phyloP scores from a whole-genome alignment of 306 rosid species.

The Mimosa pudica region DNA sequence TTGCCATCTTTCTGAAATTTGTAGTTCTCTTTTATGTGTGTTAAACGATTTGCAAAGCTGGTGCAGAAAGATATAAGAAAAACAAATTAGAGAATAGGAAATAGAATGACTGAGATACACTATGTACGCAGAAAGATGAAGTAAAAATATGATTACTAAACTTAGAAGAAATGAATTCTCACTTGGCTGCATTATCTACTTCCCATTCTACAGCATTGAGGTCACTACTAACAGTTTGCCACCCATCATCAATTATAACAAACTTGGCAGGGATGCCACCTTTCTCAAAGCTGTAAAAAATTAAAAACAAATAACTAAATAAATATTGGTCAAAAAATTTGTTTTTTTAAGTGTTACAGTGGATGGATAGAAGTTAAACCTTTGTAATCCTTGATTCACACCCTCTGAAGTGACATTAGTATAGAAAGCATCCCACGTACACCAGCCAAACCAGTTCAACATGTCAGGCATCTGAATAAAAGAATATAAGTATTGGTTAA shows the following conservation, averaged over 20 bases:
- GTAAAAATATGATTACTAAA: neutral
- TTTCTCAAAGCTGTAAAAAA: conserved; percentile 48
- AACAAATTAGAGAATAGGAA: neutral
- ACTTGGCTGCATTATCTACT: conserved; percentile 71
- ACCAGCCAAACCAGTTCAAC: conserved; percentile 80
- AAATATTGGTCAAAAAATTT: neutral
- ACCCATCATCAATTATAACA: conserved; percentile 73
- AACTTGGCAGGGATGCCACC: conserved; percentile 69
- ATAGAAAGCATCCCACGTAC: conserved; percentile 82
- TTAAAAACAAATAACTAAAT: neutral
- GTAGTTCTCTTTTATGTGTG: conserved; percentile 63
- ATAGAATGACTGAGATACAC: neutral
- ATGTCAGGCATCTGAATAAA: conserved; percentile 55
- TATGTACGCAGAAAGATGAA: neutral
- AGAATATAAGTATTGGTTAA: neutral
- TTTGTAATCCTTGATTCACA: conserved; percentile 60
- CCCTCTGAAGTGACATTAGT: conserved; percentile 77
- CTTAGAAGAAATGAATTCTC: conserved; percentile 23
- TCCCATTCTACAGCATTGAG: conserved; percentile 44
- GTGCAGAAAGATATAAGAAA: conserved; percentile 10
- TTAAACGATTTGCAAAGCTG: conserved; percentile 68
- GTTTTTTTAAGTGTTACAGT: neutral
- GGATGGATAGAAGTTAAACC: conserved; percentile 37
- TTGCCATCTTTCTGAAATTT: conserved; percentile 65
- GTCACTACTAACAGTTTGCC: conserved; percentile 68